Evolutionary conservation across 176 grass and related monocot genomes (phyloP), one percentile per base, ranked within the genome.

Genomic region (Zizania latifolia): DNA sequence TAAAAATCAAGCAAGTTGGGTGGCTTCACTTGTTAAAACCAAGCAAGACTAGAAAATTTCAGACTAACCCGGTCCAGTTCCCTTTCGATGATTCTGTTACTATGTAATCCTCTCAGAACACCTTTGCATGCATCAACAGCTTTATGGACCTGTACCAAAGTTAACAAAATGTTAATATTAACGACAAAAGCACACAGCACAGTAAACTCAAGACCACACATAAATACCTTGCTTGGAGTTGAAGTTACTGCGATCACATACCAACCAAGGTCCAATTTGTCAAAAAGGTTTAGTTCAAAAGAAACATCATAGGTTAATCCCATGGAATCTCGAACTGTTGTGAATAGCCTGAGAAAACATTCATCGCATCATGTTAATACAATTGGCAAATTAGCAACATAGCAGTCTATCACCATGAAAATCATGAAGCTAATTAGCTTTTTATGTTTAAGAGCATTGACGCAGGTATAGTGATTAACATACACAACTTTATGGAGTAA

Each of bases 41-140:
- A 53, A 43, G 15, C 43, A 75, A 36, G 22, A 19, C n/a, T 58
- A 51, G 30, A 26, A 74, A 63, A 73, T 10, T 21, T 75, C 44
- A 62, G 12, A 48, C 90, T 90, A 79, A 97, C 93, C 86, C 89
- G 84, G 44, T 94, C 95, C 10, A 99, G 82, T 73, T 99, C 95
- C 75, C 89, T 89, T 87, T 94, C 86, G 46, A 81, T 77, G 83
- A 99, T 94, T 87, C 78, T 91, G 75, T 84, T 92, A 81, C 74
- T 87, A 76, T 99, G 86, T 37, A 99, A 89, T 58, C 95, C 91
- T 78, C 91, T 94, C 27, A 99, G 58, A 84, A 94, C 95, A 76
- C 78, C 79, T 86, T 99, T 99, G 91, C 95, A 99, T 76, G 95
- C 95, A 90, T 99, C 95, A 71, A 99, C 95, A 69, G 95, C 95